Evolutionary conservation across 2,329 filamentous ascomycete genomes (phyloP).

Genomic region (Colletotrichum lindemuthianum): DNA sequence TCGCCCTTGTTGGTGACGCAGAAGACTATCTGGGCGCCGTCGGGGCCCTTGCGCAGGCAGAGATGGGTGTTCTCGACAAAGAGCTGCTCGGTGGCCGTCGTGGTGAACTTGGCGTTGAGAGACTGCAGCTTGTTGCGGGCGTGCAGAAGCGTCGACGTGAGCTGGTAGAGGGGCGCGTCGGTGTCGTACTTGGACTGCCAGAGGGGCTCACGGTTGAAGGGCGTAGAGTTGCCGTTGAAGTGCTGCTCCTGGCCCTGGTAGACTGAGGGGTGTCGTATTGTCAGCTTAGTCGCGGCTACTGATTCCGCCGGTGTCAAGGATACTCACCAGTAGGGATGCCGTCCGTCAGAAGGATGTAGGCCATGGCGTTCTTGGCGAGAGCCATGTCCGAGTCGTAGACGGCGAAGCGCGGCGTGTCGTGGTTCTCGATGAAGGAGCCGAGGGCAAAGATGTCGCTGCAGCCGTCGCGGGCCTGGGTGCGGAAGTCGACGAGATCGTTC

Average conservation of each 20-base stretch:
- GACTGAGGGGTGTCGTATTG: conserved; percentile 46
- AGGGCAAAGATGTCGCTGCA: conserved; percentile 43
- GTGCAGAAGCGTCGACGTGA: conserved; percentile 24
- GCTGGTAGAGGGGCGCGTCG: conserved; percentile 55
- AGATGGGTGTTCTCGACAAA: conserved; percentile 33
- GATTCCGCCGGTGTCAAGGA: not conserved
- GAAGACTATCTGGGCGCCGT: conserved; percentile 33
- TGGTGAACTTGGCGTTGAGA: conserved; percentile 19
- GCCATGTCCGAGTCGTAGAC: conserved; percentile 62
- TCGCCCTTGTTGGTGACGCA: conserved; percentile 35
- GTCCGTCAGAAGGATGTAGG: conserved; percentile 67
- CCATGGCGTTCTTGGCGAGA: conserved; percentile 68
- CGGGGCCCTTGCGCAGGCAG: conserved; percentile 32
- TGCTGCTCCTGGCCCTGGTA: conserved; percentile 75
- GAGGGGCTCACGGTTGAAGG: conserved; percentile 66
- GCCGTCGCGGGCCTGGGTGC: conserved; percentile 26
- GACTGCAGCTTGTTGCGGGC: conserved; percentile 30
- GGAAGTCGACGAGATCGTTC: conserved; percentile 42
- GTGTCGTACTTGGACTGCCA: conserved; percentile 66
- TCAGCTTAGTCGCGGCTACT: not conserved
- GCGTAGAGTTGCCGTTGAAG: conserved; percentile 58
- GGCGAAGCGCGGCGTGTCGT: conserved; percentile 62
- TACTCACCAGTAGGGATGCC: conserved; percentile 64
- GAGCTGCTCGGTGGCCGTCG: conserved; percentile 31
- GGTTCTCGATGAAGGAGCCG: conserved; percentile 65